Evolutionary conservation across 305 asterid species (phyloP), one percentile per base, ranked within the genome.

Genomic region (Plantago coronopus): DNA sequence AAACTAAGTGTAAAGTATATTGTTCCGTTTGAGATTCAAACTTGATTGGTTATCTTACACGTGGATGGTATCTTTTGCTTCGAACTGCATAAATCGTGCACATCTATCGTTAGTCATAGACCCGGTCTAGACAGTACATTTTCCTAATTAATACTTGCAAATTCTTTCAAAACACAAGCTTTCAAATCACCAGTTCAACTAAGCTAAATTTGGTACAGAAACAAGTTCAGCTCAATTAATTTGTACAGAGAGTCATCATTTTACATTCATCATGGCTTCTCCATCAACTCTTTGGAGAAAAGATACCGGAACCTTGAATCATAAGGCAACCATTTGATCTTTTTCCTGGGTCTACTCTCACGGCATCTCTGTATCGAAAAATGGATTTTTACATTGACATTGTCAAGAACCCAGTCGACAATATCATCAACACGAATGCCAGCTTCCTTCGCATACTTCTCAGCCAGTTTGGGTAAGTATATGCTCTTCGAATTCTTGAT

Each of bases 401-500:
- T 78, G 50, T 72, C 86, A 62, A 72, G 58, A 43, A 76, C 70
- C 84, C 84, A 73, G 18, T 68, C 54, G 29, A 83, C 72, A 67
- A 78, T 76, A 65, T 70, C 73, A 15, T 80, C 76, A 0, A 60
- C 17, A 46, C 81, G 78, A 65, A 83, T 61, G 20, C 45, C 53
- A 15, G 86, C 83, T 70, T 83, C 86, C 78, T 78, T 83, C 20
- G 72, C 67, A 51, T 73, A 80, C 70, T 74, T 76, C 64, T 83
- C 86, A 3, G 78, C 62, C 12, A 74, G 70, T 64, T 76, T 80
- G 11, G 86, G 86, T 22, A 83, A 54, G 27, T 71, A 69, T 59
- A 83, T 78, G 40, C 71, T 77, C 61, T 71, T 78, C 1, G 78
- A 76, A 64, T 80, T 83, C 76, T 83, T 69, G 42, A 78, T 68